A percentile compares a stretch with the other conserved stretches of the same genome.
These are phyloP conservation scores for Flaveria trinervia DNA, from an alignment of 129 eudicot genomes.

Conservation along the genomic window DNA sequence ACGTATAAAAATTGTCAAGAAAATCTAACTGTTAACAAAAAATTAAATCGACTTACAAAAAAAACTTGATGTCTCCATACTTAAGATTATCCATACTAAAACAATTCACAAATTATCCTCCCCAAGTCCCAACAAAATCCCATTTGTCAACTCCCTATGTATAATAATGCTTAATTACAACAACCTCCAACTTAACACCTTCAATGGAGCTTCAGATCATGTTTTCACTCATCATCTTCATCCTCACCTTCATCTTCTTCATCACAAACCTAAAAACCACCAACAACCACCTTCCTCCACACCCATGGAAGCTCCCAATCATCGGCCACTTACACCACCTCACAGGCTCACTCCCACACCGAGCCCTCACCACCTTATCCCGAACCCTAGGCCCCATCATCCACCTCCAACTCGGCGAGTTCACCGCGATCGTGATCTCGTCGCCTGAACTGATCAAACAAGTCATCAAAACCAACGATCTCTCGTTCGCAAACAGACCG, in stretches of 20 bases:
- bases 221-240: background rate
- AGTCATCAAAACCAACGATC: constrained; percentile 17
- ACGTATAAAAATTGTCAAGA: too few relatives aligned
- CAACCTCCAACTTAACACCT: too few relatives aligned
- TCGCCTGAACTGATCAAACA: constrained; percentile 32
- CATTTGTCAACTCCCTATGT: too few relatives aligned
- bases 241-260: background rate
- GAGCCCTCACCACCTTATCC: constrained; percentile 24
- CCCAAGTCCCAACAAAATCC: too few relatives aligned
- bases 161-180: too few relatives aligned
- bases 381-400: constrained; percentile 33
- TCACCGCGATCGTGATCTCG: constrained; percentile 29
- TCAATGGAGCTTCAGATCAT: background rate
- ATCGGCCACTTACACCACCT: constrained; percentile 16
- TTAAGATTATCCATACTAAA: too few relatives aligned
- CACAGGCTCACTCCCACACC: constrained; percentile 29
- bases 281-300: constrained; percentile 22
- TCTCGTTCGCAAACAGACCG: constrained; percentile 32
- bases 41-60: too few relatives aligned
- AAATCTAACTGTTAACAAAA: too few relatives aligned
- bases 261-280: constrained; percentile 6
- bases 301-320: background rate
- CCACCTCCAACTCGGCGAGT: constrained; percentile 36
- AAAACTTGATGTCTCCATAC: too few relatives aligned
- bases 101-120: too few relatives aligned